phyloP scores from a whole-genome alignment of 2,329 filamentous ascomycete species.

The Ophiostoma novo-ulmi region DNA sequence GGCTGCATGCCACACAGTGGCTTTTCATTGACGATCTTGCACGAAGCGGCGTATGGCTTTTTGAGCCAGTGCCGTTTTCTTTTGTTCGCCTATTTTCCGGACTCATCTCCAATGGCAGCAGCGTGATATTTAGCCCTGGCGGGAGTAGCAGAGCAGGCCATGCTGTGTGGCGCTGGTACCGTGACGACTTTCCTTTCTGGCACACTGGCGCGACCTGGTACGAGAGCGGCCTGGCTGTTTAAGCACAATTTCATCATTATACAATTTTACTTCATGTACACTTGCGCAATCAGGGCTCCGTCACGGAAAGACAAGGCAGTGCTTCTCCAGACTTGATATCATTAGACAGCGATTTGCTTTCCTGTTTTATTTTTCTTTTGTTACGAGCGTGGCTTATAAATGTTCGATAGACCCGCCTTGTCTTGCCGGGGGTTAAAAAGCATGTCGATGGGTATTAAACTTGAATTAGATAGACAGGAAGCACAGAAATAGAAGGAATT shows the following conservation, averaged over 20 bases:
- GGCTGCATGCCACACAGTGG: constrained; percentile 62
- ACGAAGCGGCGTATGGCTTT: constrained; percentile 68
- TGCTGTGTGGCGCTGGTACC: constrained; percentile 62
- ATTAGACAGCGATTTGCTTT: background rate
- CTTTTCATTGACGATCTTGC: constrained; percentile 73
- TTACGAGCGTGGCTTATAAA: background rate
- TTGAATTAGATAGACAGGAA: background rate
- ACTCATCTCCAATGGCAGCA: background rate
- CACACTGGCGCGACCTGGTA: constrained; percentile 60
- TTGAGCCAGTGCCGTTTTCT: constrained; percentile 77
- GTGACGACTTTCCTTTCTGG: constrained; percentile 49
- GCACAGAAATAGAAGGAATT: background rate
- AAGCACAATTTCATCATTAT: background rate
- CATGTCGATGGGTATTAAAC: background rate
- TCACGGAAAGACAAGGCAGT: no score
- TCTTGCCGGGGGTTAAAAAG: background rate
- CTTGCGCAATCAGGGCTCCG: background rate
- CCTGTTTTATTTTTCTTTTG: background rate
- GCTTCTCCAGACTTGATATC: no score
- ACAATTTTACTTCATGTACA: background rate
- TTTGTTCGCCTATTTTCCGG: constrained; percentile 53
- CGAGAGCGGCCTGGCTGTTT: constrained; percentile 42
- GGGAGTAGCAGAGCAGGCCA: constrained; percentile 41
- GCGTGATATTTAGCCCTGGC: constrained; percentile 48
- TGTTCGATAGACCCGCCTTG: background rate